These are phyloP conservation scores for Vitis amurensis DNA, from an alignment of 164 flowering plant species.

Conservation along the genomic window DNA sequence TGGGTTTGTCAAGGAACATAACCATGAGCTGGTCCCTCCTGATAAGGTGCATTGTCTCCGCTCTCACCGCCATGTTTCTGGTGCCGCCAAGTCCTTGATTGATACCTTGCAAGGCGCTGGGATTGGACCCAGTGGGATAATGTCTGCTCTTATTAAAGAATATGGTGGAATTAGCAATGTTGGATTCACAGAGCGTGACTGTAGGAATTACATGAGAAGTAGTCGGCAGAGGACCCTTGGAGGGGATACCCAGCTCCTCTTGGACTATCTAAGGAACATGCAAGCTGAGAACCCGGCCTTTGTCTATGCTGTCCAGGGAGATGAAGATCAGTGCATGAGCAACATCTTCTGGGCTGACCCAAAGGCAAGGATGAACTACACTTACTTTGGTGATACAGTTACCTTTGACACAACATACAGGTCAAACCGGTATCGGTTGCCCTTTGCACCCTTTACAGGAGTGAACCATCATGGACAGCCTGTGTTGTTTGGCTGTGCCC, in stretches of 20 bases:
- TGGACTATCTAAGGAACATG: conserved; percentile 31
- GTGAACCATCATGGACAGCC: conserved; percentile 53
- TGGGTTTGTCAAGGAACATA: conserved; percentile 30
- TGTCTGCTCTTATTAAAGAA: conserved; percentile 39
- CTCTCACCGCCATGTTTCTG: conserved; percentile 40
- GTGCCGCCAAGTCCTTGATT: conserved; percentile 37
- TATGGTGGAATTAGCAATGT: conserved; percentile 40
- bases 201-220: conserved; percentile 43
- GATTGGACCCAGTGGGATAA: conserved; percentile 42
- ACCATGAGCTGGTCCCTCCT: conserved; percentile 33
- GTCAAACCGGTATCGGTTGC: conserved; percentile 36
- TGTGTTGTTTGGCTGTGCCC: conserved; percentile 50
- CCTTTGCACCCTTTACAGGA: conserved; percentile 47
- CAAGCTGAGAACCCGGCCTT: conserved; percentile 42
- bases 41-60: conserved; percentile 38
- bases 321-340: conserved; percentile 39
- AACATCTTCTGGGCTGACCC: conserved; percentile 49
- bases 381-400: conserved; percentile 47
- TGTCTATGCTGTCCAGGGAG: conserved; percentile 43
- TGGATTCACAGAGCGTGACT: conserved; percentile 40
- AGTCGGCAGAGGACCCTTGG: conserved; percentile 38
- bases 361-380: conserved; percentile 34
- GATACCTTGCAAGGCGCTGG: conserved; percentile 46
- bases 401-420: conserved; percentile 47
- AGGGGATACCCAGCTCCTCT: conserved; percentile 34